Conservation (phyloP, 2,329 filamentous ascomycete species). For the Coccinonectria pachysandricola region DNA sequence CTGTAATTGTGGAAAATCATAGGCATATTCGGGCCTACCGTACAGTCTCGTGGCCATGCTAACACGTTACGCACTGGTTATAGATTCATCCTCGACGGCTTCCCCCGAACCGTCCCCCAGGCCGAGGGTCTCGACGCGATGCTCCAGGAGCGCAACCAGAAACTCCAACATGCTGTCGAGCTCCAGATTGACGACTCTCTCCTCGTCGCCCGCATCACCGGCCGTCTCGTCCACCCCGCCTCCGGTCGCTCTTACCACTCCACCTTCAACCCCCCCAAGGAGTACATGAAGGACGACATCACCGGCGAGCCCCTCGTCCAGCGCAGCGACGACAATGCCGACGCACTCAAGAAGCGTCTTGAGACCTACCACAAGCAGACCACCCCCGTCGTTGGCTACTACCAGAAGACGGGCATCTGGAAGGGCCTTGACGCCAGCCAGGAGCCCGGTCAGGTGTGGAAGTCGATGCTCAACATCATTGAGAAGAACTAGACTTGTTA, state of each 20-base stretch:
- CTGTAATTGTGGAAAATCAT: too few species aligned
- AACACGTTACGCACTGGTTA: too few species aligned
- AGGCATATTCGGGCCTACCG: too few species aligned
- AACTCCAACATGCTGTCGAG: slow-evolving; percentile 89
- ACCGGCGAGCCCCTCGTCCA: slow-evolving; percentile 95
- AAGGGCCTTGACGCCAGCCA: slow-evolving; percentile 90
- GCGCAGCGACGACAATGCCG: slow-evolving; percentile 93
- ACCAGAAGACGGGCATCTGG: slow-evolving; percentile 97
- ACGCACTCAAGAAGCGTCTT: slow-evolving; percentile 89
- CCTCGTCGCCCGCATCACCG: slow-evolving; percentile 91
- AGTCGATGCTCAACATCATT: slow-evolving; percentile 79
- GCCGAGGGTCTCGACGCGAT: slow-evolving; percentile 91
- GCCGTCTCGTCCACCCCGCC: slow-evolving; percentile 88
- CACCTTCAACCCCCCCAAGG: slow-evolving; percentile 97
- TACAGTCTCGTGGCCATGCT: too few species aligned
- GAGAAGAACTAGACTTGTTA: slow-evolving; percentile 38
- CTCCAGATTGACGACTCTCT: slow-evolving; percentile 93
- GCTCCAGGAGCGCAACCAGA: slow-evolving; percentile 68
- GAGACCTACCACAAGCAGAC: slow-evolving; percentile 93
- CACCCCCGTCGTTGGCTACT: slow-evolving; percentile 84
- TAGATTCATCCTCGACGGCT: slow-evolving; percentile 98
- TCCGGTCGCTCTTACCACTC: slow-evolving; percentile 96
- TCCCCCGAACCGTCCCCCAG: slow-evolving; percentile 92
- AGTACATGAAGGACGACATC: slow-evolving; percentile 86
- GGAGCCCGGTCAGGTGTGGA: slow-evolving; percentile 93